Conservation (phyloP, 2,329 filamentous ascomycete genomes). For the Epichloe hybrida region DNA sequence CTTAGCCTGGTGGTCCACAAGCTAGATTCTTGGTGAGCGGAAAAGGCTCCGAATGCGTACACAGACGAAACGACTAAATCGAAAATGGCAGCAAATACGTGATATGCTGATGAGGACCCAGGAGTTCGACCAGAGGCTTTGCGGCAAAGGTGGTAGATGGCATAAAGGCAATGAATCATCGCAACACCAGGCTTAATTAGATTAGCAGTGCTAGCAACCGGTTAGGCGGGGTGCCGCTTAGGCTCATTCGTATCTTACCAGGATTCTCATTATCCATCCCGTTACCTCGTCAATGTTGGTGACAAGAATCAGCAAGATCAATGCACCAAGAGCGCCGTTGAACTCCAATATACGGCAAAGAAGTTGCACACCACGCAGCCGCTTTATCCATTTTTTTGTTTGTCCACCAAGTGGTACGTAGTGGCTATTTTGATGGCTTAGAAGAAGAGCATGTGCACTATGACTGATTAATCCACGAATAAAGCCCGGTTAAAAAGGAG, state of each 20-base stretch:
- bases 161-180: conserved; percentile 59
- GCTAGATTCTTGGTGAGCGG: conserved; percentile 28
- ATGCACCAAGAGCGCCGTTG: conserved; percentile 53
- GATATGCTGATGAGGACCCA: conserved; percentile 74
- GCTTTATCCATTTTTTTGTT: conserved; percentile 59
- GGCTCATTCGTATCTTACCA: conserved; percentile 42
- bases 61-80: conserved; percentile 47
- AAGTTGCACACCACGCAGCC: conserved; percentile 55
- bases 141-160: conserved; percentile 64
- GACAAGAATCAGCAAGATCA: conserved; percentile 68
- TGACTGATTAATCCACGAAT: not conserved
- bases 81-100: conserved; percentile 64
- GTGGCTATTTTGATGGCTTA: conserved; percentile 46
- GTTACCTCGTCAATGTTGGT: conserved; percentile 49
- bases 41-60: conserved; percentile 41
- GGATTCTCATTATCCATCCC: conserved; percentile 64
- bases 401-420: conserved; percentile 54
- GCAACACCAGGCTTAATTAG: conserved; percentile 56
- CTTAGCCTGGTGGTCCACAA: conserved; percentile 58
- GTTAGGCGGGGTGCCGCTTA: not conserved
- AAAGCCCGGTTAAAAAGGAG: not conserved
- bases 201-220: not conserved
- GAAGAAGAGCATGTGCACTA: conserved; percentile 45
- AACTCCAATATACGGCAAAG: conserved; percentile 53
- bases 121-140: conserved; percentile 59